These are phyloP conservation scores for Mycena venus DNA, from an alignment of 768 basidiomycete genomes.

Conservation along the genomic window DNA sequence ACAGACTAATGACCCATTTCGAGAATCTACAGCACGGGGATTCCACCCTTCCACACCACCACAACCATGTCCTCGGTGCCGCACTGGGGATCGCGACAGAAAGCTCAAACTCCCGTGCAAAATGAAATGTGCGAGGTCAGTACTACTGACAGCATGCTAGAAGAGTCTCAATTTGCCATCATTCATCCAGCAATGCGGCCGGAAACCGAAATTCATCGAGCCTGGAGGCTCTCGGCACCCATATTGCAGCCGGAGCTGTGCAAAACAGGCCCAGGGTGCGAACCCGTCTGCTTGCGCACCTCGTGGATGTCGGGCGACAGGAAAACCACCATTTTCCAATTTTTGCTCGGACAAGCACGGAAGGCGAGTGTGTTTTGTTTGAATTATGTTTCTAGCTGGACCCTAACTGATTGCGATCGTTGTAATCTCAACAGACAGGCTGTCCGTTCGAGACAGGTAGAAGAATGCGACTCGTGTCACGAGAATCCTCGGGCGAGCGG, in stretches of 20 bases:
- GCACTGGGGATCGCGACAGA: slow-evolving; percentile 53
- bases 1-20: no score
- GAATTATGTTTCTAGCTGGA: not conserved
- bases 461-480: slow-evolving; percentile 64
- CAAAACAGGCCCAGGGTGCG: slow-evolving; percentile 58
- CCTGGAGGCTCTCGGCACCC: slow-evolving; percentile 66
- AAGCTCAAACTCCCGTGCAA: slow-evolving; percentile 43
- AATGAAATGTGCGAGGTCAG: slow-evolving; percentile 64
- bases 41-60: slow-evolving; percentile 40
- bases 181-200: slow-evolving; percentile 67
- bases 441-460: slow-evolving; percentile 62
- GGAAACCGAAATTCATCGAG: slow-evolving; percentile 74
- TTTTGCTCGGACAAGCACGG: slow-evolving; percentile 75
- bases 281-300: slow-evolving; percentile 61
- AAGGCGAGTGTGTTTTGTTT: slow-evolving; percentile 59
- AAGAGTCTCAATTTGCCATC: slow-evolving; percentile 19
- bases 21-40: no score
- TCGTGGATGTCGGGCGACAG: slow-evolving; percentile 64
- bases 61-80: slow-evolving; percentile 59
- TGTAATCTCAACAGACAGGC: slow-evolving; percentile 59
- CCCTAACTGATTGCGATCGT: slow-evolving; percentile 4
- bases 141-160: slow-evolving; percentile 4
- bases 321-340: slow-evolving; percentile 61
- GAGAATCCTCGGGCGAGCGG: slow-evolving; percentile 60
- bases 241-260: slow-evolving; percentile 74